phyloP scores from a whole-genome alignment of 257 asterid genomes.

The Leonotis leonurus region DNA sequence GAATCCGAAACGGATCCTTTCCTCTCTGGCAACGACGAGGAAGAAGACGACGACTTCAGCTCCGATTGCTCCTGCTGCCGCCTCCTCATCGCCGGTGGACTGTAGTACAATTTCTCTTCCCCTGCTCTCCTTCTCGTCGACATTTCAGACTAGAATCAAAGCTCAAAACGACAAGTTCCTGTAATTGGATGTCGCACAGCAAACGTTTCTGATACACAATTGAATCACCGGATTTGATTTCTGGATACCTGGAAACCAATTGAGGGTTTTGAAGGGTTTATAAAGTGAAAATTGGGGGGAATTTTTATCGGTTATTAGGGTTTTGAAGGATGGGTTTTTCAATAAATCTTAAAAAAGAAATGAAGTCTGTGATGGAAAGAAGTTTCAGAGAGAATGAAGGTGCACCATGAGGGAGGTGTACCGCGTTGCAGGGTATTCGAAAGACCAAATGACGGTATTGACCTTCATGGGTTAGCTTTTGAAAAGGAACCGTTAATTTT shows the following conservation, averaged over 20 bases:
- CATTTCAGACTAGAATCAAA: conserved; percentile 20
- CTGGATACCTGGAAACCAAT: background rate
- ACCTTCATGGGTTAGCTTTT: background rate
- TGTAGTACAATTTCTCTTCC: conserved; percentile 62
- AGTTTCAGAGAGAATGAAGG: conserved; percentile 22
- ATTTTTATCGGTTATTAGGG: conserved; percentile 16
- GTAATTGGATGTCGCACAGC: background rate
- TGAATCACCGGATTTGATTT: background rate
- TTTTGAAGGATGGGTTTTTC: conserved; percentile 24
- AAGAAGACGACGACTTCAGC: conserved; percentile 25
- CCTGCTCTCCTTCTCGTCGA: conserved; percentile 45
- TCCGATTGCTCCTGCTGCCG: conserved; percentile 36
- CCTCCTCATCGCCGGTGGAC: conserved; percentile 83
- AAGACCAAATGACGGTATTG: conserved; percentile 6
- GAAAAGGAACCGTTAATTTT: no score
- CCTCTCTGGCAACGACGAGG: conserved; percentile 25
- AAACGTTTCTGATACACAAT: background rate
- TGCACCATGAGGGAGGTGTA: conserved; percentile 21
- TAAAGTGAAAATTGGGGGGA: background rate
- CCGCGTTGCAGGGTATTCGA: conserved; percentile 10
- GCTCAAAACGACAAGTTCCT: background rate
- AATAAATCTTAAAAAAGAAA: background rate
- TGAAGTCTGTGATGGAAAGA: conserved; percentile 17
- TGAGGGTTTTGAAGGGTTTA: conserved; percentile 18
- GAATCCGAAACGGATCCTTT: conserved; percentile 33